Base-by-base conservation (phyloP, 202 grass and related monocot species). In the Carex arenaria region DNA sequence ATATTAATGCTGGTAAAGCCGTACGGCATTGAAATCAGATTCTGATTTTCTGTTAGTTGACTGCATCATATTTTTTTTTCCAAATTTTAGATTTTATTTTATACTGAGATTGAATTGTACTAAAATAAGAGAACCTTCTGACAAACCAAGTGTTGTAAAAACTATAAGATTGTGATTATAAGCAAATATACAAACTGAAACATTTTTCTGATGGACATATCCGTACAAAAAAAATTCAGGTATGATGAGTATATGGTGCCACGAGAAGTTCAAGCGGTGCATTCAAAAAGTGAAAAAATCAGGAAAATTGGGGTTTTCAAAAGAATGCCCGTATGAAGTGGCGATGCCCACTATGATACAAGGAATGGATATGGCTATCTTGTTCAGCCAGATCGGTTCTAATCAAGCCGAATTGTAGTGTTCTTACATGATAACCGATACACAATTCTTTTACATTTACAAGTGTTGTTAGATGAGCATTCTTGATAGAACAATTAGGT, bases 351-450 rank as follows among this genome's bases (percentile, higher is more conserved):
- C 92, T 26, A 98, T 98, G 92, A 86, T 87, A 60, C 90, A 91
- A 68, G 95, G 95, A 64, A 94, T 98, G 92, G 92, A 97, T 80
- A 93, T 97, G 90, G 95, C 92, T 28, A 98, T 98, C 83, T 88
- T 98, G 85, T 90, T 98, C 68, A 90, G 89, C 76, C 90, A 98
- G 54, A 19, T 98, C 5, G 86, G 90, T 70, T 72, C 45, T 67
- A 80, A 88, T 28, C 84, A 89, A 51, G 19, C 84, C 28, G 92
- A 98, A 70, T 87, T 98, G 14, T 87, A 88, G 83, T 76, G 56
- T 74, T 56, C 38, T 59, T 77, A 12, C 6, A 55, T 47, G 22
- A 59, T 51, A 63, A 28, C 61, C n/a, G 45, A 30, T 18, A 84
- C 36, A 26, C 28, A 13, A 77, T 57, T 77, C 47, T 59, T 34